A percentile compares a stretch with the other conserved stretches of the same genome.
Conservation (phyloP, 352 stramenopile species). For the Blastocystis sp. region DNA sequence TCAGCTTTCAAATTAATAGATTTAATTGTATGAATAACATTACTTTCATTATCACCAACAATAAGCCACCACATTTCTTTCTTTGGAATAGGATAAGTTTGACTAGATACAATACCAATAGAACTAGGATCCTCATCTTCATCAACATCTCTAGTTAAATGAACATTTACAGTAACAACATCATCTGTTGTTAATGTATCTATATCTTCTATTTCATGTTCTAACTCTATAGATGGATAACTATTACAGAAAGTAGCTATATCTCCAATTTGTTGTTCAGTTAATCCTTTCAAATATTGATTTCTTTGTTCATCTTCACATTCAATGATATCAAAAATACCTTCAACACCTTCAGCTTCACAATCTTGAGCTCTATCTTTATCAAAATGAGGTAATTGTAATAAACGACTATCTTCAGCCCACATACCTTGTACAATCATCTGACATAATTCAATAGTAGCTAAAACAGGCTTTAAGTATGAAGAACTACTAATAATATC, state of each 20-base stretch:
- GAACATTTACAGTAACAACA: conserved; percentile 42
- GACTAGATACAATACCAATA: background rate
- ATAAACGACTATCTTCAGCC: conserved; percentile 79
- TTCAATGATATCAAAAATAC: conserved; percentile 61
- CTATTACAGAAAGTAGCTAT: conserved; percentile 97
- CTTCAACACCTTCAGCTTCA: conserved; percentile 55
- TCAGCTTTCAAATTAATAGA: conserved; percentile 66
- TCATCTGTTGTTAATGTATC: conserved; percentile 55
- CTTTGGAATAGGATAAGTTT: conserved; percentile 64
- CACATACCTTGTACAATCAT: conserved; percentile 95
- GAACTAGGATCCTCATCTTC: conserved; percentile 50
- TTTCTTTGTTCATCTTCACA: conserved; percentile 55
- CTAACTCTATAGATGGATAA: conserved; percentile 88
- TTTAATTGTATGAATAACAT: conserved; percentile 88
- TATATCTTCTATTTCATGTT: conserved; percentile 71
- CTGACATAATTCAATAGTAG: conserved; percentile 92
- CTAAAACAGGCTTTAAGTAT: conserved; percentile 87
- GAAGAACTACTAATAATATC: conserved; percentile 95
- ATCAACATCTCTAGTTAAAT: conserved; percentile 39
- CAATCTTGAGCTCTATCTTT: conserved; percentile 45
- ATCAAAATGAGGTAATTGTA: conserved; percentile 87
- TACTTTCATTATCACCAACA: conserved; percentile 75
- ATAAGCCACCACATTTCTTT: conserved; percentile 94
- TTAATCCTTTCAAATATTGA: conserved; percentile 61
- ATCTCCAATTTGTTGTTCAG: conserved; percentile 70